These are phyloP conservation scores for Aspergillus leporis DNA, from an alignment of 495 filamentous ascomycete genomes.

Conservation along the genomic window DNA sequence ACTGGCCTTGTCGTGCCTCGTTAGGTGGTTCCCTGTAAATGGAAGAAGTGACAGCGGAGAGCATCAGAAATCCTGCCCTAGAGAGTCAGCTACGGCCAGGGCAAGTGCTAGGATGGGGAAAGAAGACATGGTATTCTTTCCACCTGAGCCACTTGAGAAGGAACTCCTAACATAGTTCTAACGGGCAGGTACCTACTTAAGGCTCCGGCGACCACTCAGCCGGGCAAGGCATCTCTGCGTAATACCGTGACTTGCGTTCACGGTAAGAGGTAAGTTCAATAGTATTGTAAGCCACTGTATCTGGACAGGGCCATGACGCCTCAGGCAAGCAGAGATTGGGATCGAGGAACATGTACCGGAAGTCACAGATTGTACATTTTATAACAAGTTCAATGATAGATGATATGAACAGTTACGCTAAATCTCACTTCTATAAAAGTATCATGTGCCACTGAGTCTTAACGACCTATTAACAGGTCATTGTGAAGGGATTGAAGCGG, in stretches of 20 bases:
- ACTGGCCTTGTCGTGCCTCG: conserved; percentile 10
- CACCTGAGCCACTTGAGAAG: conserved; percentile 18
- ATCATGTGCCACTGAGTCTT: conserved; percentile 46
- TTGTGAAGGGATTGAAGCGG: conserved; percentile 49
- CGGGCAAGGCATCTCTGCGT: not conserved
- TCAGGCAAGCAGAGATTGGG: too few species aligned
- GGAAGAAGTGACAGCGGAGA: conserved; percentile 11
- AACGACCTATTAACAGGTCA: conserved; percentile 37
- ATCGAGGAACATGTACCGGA: too few species aligned
- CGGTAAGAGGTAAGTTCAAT: too few species aligned
- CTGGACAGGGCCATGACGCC: not conserved
- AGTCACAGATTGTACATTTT: not conserved
- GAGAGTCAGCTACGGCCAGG: conserved; percentile 8
- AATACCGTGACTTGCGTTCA: not conserved
- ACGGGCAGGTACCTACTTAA: not conserved
- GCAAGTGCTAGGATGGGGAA: conserved; percentile 8
- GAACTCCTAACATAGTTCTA: conserved; percentile 11
- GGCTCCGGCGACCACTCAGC: not conserved
- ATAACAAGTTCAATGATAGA: not conserved
- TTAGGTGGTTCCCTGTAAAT: conserved; percentile 2
- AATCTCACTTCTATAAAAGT: not conserved
- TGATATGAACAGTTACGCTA: not conserved
- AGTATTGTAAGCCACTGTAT: not conserved
- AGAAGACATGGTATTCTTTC: not conserved
- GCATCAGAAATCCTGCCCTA: conserved; percentile 12